Base-by-base conservation (phyloP, 768 basidiomycete genomes). In the Gelatoporia subvermispora region DNA sequence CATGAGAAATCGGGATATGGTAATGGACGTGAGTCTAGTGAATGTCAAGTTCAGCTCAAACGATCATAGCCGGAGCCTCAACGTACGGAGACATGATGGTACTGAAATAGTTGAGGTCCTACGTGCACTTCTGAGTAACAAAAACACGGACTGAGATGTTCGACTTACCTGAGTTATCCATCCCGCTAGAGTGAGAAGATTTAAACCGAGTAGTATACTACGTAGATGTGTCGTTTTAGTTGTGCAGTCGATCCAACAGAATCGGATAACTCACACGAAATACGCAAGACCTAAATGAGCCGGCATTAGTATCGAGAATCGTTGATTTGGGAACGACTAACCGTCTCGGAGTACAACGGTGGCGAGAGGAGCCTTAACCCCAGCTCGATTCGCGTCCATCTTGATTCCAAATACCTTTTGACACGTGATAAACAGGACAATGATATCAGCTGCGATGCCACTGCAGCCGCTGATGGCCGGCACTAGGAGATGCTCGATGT, bases 1-100 rank as follows among this genome's bases (percentile, higher is more conserved):
- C 21, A 53, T 34, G 20, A 53, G 35, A 41, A 53, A 53, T 37
- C 47, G 52, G 9, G 52, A 49, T 36, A 49, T 39, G 47, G 49
- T 39, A 10, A 49, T 48, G 9, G 52, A 41, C 3, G 52, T 41
- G 8, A 49, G 37, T 10, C 52, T 53, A 23, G 2, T 23, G 22
- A 13, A 35, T 16, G 31, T 34, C 13, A 5, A 31, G 7, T 7
- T 31, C 18, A 24, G 17, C 18, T 2, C 20, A 16, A 13, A 21
- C n/a, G 36, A 34, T 3, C 18, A 38, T 21, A 22, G 23, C 38
- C n/a, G 24, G 9, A n/a, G 17, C 18, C 8, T 31, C 8, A 21
- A 15, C 9, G 10, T 15, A 42, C 52, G 43, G 25, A n/a, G 40
- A 41, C 10, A 37, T 28, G 22, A 49, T 41, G 42, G 42, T 44